A percentile compares a stretch with the other conserved stretches of the same genome.
phyloP scores from a whole-genome alignment of 331 rosid genomes.

The Erythrophleum ivorense region DNA sequence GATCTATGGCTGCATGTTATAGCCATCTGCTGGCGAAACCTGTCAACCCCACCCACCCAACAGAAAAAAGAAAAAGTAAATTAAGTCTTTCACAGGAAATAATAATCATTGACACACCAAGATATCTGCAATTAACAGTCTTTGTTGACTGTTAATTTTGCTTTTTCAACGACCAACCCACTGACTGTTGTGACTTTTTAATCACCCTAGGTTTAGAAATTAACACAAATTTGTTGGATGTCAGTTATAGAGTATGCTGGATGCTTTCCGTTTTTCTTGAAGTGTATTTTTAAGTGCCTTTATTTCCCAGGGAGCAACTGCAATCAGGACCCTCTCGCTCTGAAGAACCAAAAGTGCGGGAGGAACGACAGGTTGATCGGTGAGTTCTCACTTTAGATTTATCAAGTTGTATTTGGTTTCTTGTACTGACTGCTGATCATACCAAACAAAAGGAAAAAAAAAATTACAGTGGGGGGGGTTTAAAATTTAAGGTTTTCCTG shows the following conservation, averaged over 20 bases:
- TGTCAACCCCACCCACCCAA: neutral
- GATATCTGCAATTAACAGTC: neutral
- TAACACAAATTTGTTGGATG: neutral
- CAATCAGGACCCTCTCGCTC: conserved; percentile 67
- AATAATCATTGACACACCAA: neutral
- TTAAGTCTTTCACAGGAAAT: neutral
- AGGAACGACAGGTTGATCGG: conserved; percentile 44
- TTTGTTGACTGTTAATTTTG: neutral
- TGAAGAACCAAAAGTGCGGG: conserved; percentile 82
- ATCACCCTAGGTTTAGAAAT: neutral
- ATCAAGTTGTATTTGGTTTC: neutral
- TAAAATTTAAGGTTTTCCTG: neutral
- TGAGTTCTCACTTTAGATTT: neutral
- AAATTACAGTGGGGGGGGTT: neutral
- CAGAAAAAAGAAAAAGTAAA: too few relatives aligned
- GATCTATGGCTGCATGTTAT: neutral
- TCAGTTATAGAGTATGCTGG: neutral
- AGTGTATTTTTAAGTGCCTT: conserved; percentile 13
- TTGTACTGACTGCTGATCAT: neutral
- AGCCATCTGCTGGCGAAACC: neutral
- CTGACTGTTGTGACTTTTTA: neutral
- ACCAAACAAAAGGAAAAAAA: too few relatives aligned
- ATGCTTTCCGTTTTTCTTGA: neutral
- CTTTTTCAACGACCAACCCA: neutral
- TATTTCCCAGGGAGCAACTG: conserved; percentile 67